These are phyloP conservation scores for Fomitopsis betulina DNA, from an alignment of 1,284 basidiomycete genomes.

Conservation along the genomic window DNA sequence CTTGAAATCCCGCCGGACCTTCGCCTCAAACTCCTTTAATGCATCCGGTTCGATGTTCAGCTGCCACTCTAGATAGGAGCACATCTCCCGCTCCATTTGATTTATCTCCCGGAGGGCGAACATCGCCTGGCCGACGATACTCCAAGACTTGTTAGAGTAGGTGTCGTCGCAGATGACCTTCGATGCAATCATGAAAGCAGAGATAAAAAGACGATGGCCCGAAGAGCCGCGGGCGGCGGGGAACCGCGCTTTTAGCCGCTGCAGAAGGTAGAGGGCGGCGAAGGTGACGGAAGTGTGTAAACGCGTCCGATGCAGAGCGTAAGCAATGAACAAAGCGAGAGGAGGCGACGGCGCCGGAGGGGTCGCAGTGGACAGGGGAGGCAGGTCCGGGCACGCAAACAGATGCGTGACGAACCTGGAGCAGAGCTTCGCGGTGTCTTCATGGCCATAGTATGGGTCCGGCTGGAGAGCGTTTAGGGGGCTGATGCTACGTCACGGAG, in stretches of 20 bases:
- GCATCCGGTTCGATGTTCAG: slow-evolving; percentile 72
- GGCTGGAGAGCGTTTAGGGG: slow-evolving; percentile 7
- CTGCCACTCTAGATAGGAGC: slow-evolving; percentile 89
- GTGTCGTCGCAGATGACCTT: slow-evolving; percentile 96
- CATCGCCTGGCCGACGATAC: slow-evolving; percentile 89
- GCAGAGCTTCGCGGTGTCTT: slow-evolving; percentile 57
- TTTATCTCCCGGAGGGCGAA: slow-evolving; percentile 89
- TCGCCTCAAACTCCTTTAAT: slow-evolving; percentile 58
- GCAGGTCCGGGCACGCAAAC: slow-evolving; percentile 66
- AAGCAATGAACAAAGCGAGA: slow-evolving; percentile 82
- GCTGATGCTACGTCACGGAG: slow-evolving; percentile 3
- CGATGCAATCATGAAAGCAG: slow-evolving; percentile 90
- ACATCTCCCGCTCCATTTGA: slow-evolving; percentile 96
- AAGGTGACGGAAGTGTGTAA: slow-evolving; percentile 81
- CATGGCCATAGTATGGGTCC: slow-evolving; percentile 82
- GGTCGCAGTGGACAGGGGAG: slow-evolving; percentile 26
- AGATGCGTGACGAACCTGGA: slow-evolving; percentile 78
- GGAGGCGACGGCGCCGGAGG: slow-evolving; percentile 48
- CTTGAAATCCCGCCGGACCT: slow-evolving; percentile 60
- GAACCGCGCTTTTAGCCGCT: slow-evolving; percentile 86
- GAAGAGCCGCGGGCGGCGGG: slow-evolving; percentile 90
- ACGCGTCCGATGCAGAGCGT: slow-evolving; percentile 86
- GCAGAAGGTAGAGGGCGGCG: slow-evolving; percentile 80
- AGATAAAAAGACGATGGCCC: slow-evolving; percentile 88
- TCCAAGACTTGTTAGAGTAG: slow-evolving; percentile 95